These are phyloP conservation scores for Amyloporia xantha DNA, from an alignment of 768 basidiomycete species.

Conservation along the genomic window DNA sequence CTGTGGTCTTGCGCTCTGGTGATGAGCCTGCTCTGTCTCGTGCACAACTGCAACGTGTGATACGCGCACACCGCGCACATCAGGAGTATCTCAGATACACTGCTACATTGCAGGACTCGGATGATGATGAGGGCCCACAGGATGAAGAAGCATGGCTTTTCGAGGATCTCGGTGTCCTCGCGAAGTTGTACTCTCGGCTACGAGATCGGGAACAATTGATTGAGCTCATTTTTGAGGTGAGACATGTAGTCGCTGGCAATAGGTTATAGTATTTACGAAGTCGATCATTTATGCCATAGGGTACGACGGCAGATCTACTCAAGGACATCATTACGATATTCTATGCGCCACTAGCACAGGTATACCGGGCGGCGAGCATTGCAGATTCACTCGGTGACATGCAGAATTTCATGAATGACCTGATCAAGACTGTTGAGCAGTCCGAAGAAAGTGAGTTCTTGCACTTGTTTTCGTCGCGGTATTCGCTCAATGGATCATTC, in stretches of 20 bases:
- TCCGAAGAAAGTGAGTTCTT: constrained; percentile 75
- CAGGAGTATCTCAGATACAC: constrained; percentile 59
- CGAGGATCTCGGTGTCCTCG: constrained; percentile 81
- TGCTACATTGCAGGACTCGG: constrained; percentile 66
- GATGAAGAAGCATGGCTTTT: constrained; percentile 96
- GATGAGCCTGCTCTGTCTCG: constrained; percentile 71
- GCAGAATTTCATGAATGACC: constrained; percentile 91
- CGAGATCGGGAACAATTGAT: constrained; percentile 90
- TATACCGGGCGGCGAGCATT: constrained; percentile 96
- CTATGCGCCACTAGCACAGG: constrained; percentile 92
- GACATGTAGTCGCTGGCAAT: constrained; percentile 18
- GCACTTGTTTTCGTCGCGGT: neutral
- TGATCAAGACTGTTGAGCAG: constrained; percentile 89
- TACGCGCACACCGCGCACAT: constrained; percentile 75
- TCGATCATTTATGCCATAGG: constrained; percentile 38
- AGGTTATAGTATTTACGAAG: neutral
- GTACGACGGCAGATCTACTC: constrained; percentile 87
- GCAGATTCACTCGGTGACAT: constrained; percentile 88
- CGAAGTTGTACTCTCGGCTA: constrained; percentile 70
- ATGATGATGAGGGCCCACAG: constrained; percentile 87
- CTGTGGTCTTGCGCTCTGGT: constrained; percentile 70
- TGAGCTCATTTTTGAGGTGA: constrained; percentile 88
- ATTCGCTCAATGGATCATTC: neutral
- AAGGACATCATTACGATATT: constrained; percentile 99
- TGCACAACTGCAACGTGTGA: constrained; percentile 74